These are phyloP conservation scores for Lipomyces starkeyi DNA, from an alignment of 805 yeast genomes.

Conservation along the genomic window DNA sequence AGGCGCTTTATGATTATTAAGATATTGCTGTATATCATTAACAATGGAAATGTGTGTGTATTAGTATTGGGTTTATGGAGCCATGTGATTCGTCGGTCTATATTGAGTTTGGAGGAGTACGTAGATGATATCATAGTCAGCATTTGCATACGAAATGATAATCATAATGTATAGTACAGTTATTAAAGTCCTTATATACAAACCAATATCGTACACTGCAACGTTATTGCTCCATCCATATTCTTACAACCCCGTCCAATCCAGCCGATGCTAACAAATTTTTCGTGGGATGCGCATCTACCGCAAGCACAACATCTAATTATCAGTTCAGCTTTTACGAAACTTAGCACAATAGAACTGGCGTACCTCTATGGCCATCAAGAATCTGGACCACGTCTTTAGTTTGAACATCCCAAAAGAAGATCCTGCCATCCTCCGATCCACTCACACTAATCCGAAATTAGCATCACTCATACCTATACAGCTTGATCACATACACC, in stretches of 20 bases:
- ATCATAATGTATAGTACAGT: background rate
- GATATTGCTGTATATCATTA: background rate
- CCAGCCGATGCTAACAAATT: constrained; percentile 39
- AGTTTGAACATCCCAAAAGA: constrained; percentile 72
- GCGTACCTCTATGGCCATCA: constrained; percentile 38
- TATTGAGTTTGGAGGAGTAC: background rate
- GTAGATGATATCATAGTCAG: background rate
- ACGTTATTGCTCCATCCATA: constrained; percentile 23
- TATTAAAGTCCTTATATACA: background rate
- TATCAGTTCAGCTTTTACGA: background rate
- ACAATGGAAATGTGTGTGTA: too few relatives aligned
- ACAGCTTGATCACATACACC: constrained; percentile 42
- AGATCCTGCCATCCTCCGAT: constrained; percentile 58
- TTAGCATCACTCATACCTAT: background rate
- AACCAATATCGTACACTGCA: background rate
- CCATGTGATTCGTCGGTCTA: too few relatives aligned
- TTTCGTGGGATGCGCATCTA: constrained; percentile 34
- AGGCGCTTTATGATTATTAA: constrained; percentile 4
- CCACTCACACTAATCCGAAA: constrained; percentile 58
- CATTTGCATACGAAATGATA: background rate
- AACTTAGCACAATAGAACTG: background rate
- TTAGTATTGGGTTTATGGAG: too few relatives aligned
- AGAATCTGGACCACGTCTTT: constrained; percentile 53
- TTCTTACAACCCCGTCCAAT: constrained; percentile 30
- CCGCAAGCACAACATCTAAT: constrained; percentile 37